Conservation (phyloP, 805 yeast species). For the Candida fluviatilis region DNA sequence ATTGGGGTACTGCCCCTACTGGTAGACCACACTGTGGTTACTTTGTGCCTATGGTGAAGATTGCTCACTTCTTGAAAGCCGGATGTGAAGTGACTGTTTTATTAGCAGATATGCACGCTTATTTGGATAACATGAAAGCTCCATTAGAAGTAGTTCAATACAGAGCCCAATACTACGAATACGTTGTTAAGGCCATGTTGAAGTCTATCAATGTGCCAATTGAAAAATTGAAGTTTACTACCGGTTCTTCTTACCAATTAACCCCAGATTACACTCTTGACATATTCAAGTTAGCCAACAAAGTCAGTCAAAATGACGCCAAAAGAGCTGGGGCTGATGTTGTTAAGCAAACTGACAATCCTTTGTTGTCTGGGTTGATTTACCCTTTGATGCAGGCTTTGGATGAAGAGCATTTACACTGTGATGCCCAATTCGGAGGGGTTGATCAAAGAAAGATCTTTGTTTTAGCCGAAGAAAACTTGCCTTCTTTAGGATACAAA, state of each 20-base stretch:
- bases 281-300: slow-evolving; percentile 77
- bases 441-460: slow-evolving; percentile 98
- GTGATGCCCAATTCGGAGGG: slow-evolving; percentile 97
- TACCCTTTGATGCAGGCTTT: slow-evolving; percentile 99
- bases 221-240: slow-evolving; percentile 76
- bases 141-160: slow-evolving; percentile 84
- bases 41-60: slow-evolving; percentile 95
- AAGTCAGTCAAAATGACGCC: slow-evolving; percentile 91
- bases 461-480: slow-evolving; percentile 92
- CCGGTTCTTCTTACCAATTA: slow-evolving; percentile 89
- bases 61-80: slow-evolving; percentile 92
- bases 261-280: slow-evolving; percentile 80
- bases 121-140: slow-evolving; percentile 97
- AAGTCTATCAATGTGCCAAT: slow-evolving; percentile 86
- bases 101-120: slow-evolving; percentile 94
- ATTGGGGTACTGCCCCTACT: slow-evolving; percentile 99
- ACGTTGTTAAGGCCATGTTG: slow-evolving; percentile 77
- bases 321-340: slow-evolving; percentile 99
- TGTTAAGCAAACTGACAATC: slow-evolving; percentile 94
- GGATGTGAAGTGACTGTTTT: slow-evolving; percentile 93
- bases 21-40: slow-evolving; percentile 99
- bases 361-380: slow-evolving; percentile 86
- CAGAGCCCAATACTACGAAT: slow-evolving; percentile 89
- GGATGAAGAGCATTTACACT: slow-evolving; percentile 85
- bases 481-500: slow-evolving; percentile 83